Percentiles rank a stretch among this genome's conserved stretches.
Conservation (phyloP, 208 protist species). For the Balamuthia mandrillaris region DNA sequence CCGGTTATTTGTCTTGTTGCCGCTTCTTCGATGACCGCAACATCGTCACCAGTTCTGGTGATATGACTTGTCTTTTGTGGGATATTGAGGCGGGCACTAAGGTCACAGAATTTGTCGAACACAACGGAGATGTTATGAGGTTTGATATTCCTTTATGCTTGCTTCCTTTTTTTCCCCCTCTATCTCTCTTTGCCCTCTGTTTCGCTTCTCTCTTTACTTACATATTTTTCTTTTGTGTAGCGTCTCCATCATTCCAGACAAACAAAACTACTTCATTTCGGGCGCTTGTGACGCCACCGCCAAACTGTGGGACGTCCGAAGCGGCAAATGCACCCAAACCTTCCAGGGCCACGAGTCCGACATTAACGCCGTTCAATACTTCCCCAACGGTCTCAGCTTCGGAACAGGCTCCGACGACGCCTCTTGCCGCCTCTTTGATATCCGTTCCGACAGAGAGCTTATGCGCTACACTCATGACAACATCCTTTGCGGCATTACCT, state of each 20-base stretch:
- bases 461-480: slow-evolving; percentile 73
- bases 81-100: slow-evolving; percentile 70
- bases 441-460: slow-evolving; percentile 78
- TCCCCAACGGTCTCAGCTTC: slow-evolving; percentile 76
- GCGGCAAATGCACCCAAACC: slow-evolving; percentile 71
- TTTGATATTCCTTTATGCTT: background rate
- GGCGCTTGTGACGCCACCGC: slow-evolving; percentile 78
- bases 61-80: slow-evolving; percentile 76
- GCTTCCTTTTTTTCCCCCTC: background rate
- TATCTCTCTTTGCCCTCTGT: background rate
- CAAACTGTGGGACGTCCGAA: slow-evolving; percentile 81
- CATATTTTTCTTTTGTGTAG: background rate
- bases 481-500: slow-evolving; percentile 81
- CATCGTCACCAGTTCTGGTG: slow-evolving; percentile 73
- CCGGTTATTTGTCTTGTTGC: slow-evolving; percentile 76
- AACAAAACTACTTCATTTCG: slow-evolving; percentile 78
- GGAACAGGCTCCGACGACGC: slow-evolving; percentile 82
- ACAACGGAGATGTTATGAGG: slow-evolving; percentile 83
- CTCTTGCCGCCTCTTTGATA: slow-evolving; percentile 80
- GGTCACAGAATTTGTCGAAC: slow-evolving; percentile 68
- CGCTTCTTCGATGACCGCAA: slow-evolving; percentile 74
- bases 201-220: background rate
- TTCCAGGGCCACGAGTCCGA: slow-evolving; percentile 82
- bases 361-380: slow-evolving; percentile 67
- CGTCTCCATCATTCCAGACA: slow-evolving; percentile 54